phyloP scores from a whole-genome alignment of 306 rosid genomes.

The Cicer arietinum region DNA sequence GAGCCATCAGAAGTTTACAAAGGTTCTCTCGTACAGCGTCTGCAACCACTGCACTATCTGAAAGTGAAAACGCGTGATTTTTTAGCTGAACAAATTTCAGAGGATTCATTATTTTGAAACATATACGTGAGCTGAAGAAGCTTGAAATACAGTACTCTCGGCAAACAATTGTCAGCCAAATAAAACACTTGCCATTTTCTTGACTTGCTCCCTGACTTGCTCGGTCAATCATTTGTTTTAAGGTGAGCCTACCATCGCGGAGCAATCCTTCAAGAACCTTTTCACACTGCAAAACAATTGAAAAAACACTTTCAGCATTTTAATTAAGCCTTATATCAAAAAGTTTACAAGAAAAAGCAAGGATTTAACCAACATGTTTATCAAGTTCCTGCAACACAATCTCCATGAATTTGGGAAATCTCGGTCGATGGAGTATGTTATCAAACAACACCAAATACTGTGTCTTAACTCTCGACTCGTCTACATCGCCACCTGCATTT shows the following conservation, averaged over 20 bases:
- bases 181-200: constrained; percentile 49
- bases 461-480: constrained; percentile 45
- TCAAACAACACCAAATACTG: constrained; percentile 70
- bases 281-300: constrained; percentile 59
- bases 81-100: constrained; percentile 33
- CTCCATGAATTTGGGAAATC: constrained; percentile 81
- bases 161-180: constrained; percentile 5
- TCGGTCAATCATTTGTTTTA: constrained; percentile 73
- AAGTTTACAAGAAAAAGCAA: constrained; percentile 31
- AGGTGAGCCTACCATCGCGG: constrained; percentile 82
- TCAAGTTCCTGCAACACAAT: constrained; percentile 59
- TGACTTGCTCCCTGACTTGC: constrained; percentile 54
- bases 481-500: constrained; percentile 52
- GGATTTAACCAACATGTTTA: constrained; percentile 59
- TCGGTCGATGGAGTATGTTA: constrained; percentile 77
- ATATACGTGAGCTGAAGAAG: constrained; percentile 26
- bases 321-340: constrained; percentile 30
- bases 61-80: constrained; percentile 41
- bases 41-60: constrained; percentile 58
- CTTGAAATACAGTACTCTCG: constrained; percentile 18
- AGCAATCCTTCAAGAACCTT: constrained; percentile 80
- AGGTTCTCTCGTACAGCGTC: constrained; percentile 61
- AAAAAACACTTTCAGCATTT: constrained; percentile 20
- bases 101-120: constrained; percentile 1
- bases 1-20: constrained; percentile 62